phyloP scores from a whole-genome alignment of 495 filamentous ascomycete species.

The Astrocystis sublimbata region DNA sequence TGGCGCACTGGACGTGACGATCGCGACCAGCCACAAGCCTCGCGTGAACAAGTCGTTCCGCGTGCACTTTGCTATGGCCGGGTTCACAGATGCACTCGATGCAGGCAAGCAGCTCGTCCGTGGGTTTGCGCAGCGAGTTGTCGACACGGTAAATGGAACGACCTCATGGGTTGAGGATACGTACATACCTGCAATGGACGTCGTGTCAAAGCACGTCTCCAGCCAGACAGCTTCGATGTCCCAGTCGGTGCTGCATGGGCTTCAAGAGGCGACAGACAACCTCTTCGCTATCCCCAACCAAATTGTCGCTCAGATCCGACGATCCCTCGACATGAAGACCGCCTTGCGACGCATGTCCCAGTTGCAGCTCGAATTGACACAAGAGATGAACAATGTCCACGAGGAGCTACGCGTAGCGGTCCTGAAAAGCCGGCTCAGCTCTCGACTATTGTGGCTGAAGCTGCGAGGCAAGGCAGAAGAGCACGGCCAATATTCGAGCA shows the following conservation, averaged over 20 bases:
- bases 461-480: slow-evolving; percentile 43
- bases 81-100: slow-evolving; percentile 37
- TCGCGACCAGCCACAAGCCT: slow-evolving; percentile 45
- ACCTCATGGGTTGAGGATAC: slow-evolving; percentile 37
- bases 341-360: slow-evolving; percentile 24
- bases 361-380: slow-evolving; percentile 24
- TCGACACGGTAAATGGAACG: slow-evolving; percentile 36
- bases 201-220: slow-evolving; percentile 33
- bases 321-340: slow-evolving; percentile 24
- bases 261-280: slow-evolving; percentile 29
- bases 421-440: slow-evolving; percentile 44
- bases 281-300: slow-evolving; percentile 23
- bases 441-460: slow-evolving; percentile 51
- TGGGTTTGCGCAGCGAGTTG: slow-evolving; percentile 36
- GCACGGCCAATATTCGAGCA: slow-evolving; percentile 41
- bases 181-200: slow-evolving; percentile 33
- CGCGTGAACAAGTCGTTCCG: slow-evolving; percentile 49
- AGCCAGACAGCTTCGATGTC: slow-evolving; percentile 34
- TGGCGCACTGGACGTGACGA: slow-evolving; percentile 44
- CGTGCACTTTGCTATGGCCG: slow-evolving; percentile 44
- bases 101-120: slow-evolving; percentile 42
- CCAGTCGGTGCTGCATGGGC: slow-evolving; percentile 27
- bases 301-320: slow-evolving; percentile 25
- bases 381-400: slow-evolving; percentile 29
- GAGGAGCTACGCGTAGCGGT: slow-evolving; percentile 36